Conservation (phyloP, 1,139 yeast species). For the Blastobotrys illinoisensis region DNA sequence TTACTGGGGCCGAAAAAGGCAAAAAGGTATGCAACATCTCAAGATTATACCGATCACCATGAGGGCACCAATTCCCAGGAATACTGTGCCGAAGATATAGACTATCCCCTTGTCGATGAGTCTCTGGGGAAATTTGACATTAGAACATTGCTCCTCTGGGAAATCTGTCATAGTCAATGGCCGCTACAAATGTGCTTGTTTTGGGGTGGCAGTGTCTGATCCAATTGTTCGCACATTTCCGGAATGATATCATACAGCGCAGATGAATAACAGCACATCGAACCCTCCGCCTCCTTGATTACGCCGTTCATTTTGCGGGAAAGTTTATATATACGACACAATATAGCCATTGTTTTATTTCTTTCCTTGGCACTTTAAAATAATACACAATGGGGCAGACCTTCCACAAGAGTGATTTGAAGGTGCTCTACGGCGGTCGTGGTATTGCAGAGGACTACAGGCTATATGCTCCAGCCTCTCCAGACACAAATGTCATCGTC, state of each 20-base stretch:
- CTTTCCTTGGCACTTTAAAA: no score
- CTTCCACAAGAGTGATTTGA: constrained; percentile 7
- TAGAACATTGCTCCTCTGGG: neutral
- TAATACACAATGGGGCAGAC: constrained; percentile 3
- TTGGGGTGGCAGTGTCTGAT: neutral
- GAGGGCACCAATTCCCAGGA: neutral
- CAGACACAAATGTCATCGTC: neutral
- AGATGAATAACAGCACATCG: neutral
- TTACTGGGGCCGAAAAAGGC: neutral
- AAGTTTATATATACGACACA: neutral
- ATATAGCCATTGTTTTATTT: neutral
- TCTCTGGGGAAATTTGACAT: neutral
- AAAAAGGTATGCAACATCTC: neutral
- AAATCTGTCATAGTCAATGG: neutral
- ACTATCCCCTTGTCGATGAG: neutral
- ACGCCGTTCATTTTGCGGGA: neutral
- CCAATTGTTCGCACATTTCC: neutral
- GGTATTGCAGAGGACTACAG: constrained; percentile 7
- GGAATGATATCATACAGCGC: neutral
- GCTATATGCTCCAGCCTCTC: neutral
- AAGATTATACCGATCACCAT: neutral
- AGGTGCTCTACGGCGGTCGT: constrained; percentile 4
- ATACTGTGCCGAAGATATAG: neutral
- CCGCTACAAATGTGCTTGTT: neutral
- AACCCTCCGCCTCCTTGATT: neutral